Evolutionary conservation across 2,329 filamentous ascomycete species (phyloP).

Genomic region (Trichoderma koningiopsis): DNA sequence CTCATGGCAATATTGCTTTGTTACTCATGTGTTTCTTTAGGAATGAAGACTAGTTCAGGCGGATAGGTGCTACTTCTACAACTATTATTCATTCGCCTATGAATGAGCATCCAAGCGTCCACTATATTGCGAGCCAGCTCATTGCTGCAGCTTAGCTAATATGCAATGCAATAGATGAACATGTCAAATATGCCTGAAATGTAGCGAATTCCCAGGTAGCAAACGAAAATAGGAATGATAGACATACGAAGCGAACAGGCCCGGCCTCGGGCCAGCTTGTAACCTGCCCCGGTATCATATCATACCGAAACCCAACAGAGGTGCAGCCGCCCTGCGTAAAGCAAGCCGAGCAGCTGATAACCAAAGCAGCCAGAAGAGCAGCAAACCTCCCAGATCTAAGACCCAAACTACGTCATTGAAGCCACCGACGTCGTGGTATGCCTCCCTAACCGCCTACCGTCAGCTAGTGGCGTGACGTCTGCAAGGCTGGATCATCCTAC

Average conservation of each 20-base stretch:
- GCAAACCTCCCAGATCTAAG: neutral
- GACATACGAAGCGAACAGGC: neutral
- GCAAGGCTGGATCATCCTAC: neutral
- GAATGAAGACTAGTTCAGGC: neutral
- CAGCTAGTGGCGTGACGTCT: neutral
- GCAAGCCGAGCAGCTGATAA: neutral
- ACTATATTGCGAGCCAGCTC: too few relatives aligned
- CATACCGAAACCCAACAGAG: neutral
- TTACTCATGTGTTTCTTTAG: neutral
- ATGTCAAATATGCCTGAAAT: neutral
- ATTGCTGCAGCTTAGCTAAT: too few relatives aligned
- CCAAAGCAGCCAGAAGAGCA: neutral
- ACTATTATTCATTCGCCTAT: neutral
- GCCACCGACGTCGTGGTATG: constrained; percentile 2
- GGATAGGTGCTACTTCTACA: neutral
- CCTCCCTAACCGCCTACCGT: neutral
- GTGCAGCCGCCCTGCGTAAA: neutral
- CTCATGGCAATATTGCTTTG: neutral
- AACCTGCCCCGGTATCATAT: neutral
- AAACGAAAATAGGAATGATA: neutral
- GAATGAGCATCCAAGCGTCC: neutral
- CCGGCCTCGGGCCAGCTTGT: neutral
- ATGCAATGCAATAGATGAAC: neutral
- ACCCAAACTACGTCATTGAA: constrained; percentile 7
- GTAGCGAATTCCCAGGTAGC: neutral